Evolutionary conservation across 805 yeast species (phyloP), one percentile per base, ranked within the genome.

Genomic region (Candida argentea): DNA sequence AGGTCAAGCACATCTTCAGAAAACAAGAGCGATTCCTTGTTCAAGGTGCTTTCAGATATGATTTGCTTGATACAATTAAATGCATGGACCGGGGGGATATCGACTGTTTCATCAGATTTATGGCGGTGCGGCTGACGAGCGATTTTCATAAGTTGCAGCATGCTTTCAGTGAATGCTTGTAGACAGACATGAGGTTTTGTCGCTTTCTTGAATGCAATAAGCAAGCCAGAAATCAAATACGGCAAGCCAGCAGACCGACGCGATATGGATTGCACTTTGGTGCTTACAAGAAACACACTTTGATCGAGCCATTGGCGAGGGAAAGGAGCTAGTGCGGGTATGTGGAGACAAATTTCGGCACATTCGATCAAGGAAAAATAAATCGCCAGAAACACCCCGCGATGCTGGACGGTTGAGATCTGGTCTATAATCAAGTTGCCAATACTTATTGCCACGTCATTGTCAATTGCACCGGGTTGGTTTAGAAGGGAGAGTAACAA

Each of bases 221-320:
- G 57, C 11, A 84, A 69, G 1, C 82, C 91, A 1, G 91, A 69
- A 9, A 89, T 61, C 29, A 89, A 57, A 41, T 61, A 78, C 2
- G 97, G 97, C 11, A 91, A 53, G 1, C 97, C 96, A 3, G 95
- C 97, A 1, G 96, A 86, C 38, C 97, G 64, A 47, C 97, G 67
- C 0, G 94, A 81, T 28, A 87, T 79, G 25, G 70, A 67, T 42
- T 84, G 87, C 0, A 79, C 61, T 40, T 68, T 72, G 1, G 60
- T 59, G 34, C 67, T 65, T 15, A 83, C 55, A 25, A 73, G 46
- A 4, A 48, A 43, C 10, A 86, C 40, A 38, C 72, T 78, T n/a
- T 58, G 50, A 10, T 59, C 44, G 3, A 86, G 50, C 94, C 94
- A 84, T 9, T 38, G 31, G 7, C 46, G 42, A 4, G 87, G 75